Evolutionary conservation across 2,329 filamentous ascomycete species (phyloP).

Genomic region (Aureobasidium sp.): DNA sequence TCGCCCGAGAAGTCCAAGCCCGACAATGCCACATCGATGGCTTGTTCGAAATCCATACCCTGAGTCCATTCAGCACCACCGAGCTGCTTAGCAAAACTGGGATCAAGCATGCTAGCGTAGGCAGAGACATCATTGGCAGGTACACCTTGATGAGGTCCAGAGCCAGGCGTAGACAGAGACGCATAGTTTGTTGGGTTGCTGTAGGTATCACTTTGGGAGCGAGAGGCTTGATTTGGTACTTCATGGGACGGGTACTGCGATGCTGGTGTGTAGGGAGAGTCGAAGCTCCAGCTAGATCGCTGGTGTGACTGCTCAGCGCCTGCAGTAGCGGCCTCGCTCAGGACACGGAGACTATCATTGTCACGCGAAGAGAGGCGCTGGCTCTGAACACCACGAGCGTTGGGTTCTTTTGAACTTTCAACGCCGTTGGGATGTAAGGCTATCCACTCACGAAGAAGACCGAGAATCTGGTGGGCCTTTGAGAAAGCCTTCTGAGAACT

Average conservation of each 20-base stretch:
- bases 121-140: not conserved
- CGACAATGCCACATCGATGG: constrained; percentile 13
- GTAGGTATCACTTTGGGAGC: constrained; percentile 1
- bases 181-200: not conserved
- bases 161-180: not conserved
- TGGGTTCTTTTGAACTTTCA: constrained; percentile 12
- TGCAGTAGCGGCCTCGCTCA: constrained; percentile 15
- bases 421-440: constrained; percentile 25
- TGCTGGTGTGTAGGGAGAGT: constrained; percentile 10
- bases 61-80: constrained; percentile 13
- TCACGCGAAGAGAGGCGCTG: constrained; percentile 6
- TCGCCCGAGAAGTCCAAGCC: constrained; percentile 14
- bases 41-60: constrained; percentile 15
- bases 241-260: not conserved
- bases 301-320: constrained; percentile 10
- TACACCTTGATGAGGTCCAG: not conserved
- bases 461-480: constrained; percentile 39
- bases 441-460: constrained; percentile 38
- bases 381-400: not conserved
- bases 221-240: not conserved
- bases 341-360: constrained; percentile 12
- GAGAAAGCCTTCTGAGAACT: constrained; percentile 33
- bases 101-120: constrained; percentile 7
- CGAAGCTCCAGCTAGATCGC: constrained; percentile 12
- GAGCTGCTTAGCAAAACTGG: constrained; percentile 2